Evolutionary conservation across 305 asterid species (phyloP), one percentile per base, ranked within the genome.

Genomic region (Nicotiana rustica): DNA sequence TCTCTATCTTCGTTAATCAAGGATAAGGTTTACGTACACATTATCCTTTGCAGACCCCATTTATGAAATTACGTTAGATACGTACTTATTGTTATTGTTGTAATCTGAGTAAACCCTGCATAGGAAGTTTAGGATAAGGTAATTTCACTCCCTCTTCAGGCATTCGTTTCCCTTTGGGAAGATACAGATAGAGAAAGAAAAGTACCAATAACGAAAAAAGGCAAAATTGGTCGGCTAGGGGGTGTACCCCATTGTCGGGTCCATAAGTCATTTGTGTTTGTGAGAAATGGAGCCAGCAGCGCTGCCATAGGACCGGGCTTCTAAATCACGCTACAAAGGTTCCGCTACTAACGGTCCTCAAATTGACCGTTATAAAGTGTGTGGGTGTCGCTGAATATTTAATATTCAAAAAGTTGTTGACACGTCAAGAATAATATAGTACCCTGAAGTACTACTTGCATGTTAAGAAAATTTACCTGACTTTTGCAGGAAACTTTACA

Each of bases 271-370:
- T 9, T 38, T 38, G 47, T 38, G 47, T 38, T 6, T 38, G 47
- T 38, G 60, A 44, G 38, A 19, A 47, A 14, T 49, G 62, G 19
- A 47, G 62, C 62, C 79, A 49, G 47, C 10, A 17, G 7, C 70
- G 81, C 57, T 59, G 70, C 70, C 36, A 14, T 38, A 60, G 60
- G 71, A 7, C 65, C 33, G 6, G 75, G 62, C 19, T 65, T 65
- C 29, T 4, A 66, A 65, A 79, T 79, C 65, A 62, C 12, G 65
- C 76, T 49, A 55, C 65, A 21, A 52, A 41, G 12, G 44, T 44
- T 79, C 64, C 82, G 76, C 10, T 6, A 13, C 75, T 62, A 79
- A 79, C 82, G 71, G 82, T 41, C 36, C 78, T 44, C 13, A 21
- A 73, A 49, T 47, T 21, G 79, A 73, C 64, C 79, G 79, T 73